Evolutionary conservation across 345 rosid species (phyloP).

Genomic region (Eucalyptus brandiana): DNA sequence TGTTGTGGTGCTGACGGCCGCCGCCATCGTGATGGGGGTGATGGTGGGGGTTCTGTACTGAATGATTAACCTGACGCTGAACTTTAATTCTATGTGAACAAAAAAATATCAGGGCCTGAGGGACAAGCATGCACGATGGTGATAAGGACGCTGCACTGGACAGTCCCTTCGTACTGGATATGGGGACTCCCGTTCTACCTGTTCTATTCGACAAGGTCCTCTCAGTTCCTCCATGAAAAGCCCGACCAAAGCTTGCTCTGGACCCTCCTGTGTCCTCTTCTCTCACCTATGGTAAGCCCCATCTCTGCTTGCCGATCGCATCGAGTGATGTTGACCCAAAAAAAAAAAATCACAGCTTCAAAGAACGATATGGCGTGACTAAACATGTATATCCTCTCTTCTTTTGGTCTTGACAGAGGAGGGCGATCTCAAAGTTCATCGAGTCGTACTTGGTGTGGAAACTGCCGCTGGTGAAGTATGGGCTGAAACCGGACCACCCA

Average conservation of each 20-base stretch:
- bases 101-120: constrained; percentile 11
- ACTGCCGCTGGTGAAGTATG: constrained; percentile 34
- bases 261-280: constrained; percentile 22
- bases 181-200: constrained; percentile 69
- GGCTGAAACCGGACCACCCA: constrained; percentile 45
- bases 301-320: background rate
- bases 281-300: constrained; percentile 36
- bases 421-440: constrained; percentile 31
- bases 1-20: no score
- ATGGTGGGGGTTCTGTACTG: background rate
- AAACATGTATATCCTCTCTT: background rate
- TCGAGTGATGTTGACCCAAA: background rate
- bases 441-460: constrained; percentile 47
- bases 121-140: constrained; percentile 57
- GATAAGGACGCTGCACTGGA: constrained; percentile 54
- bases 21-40: no score
- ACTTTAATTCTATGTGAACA: background rate
- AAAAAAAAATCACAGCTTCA: background rate
- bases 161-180: constrained; percentile 40
- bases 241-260: constrained; percentile 27
- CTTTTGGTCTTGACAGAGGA: constrained; percentile 10
- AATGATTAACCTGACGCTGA: background rate
- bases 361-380: background rate
- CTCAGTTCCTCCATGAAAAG: constrained; percentile 43
- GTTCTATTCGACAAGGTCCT: constrained; percentile 52